Conservation (phyloP, 163 green algal species). For the Trebouxia gelatinosa region DNA sequence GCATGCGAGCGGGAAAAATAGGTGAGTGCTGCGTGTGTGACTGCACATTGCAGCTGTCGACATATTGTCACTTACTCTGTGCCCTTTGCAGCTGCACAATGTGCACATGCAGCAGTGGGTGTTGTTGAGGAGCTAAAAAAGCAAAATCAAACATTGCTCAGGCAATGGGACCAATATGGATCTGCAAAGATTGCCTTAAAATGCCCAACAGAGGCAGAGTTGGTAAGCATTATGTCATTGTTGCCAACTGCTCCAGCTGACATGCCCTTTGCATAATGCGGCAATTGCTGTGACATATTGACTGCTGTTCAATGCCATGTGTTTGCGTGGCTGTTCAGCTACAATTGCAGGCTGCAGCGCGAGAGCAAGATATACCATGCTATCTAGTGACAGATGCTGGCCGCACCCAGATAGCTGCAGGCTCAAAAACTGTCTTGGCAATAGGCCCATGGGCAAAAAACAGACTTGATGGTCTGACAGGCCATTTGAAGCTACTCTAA, state of each 20-base stretch:
- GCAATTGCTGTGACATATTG: no score
- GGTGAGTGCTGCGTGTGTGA: no score
- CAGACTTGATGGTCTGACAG: conserved; percentile 62
- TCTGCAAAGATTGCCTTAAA: conserved; percentile 72
- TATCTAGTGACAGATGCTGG: conserved; percentile 74
- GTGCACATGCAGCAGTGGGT: conserved; percentile 63
- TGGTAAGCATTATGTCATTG: conserved; percentile 43
- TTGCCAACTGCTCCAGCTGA: no score
- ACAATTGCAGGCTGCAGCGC: conserved; percentile 44
- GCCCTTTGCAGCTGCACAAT: conserved; percentile 58
- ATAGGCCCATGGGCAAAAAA: conserved; percentile 65
- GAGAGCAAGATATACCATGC: conserved; percentile 42
- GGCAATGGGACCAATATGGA: conserved; percentile 63
- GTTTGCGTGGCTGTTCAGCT: no score
- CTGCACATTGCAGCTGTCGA: no score
- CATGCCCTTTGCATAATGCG: no score
- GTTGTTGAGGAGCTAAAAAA: conserved; percentile 51
- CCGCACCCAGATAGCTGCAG: conserved; percentile 66
- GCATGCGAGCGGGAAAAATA: conserved; percentile 70
- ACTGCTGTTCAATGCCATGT: no score
- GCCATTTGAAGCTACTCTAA: conserved; percentile 63
- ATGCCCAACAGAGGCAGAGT: conserved; percentile 48
- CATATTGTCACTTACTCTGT: neutral
- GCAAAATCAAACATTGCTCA: conserved; percentile 45
- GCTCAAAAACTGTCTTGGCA: conserved; percentile 69